phyloP scores from a whole-genome alignment of 2,329 filamentous ascomycete species.

The Penicillium concentricum region DNA sequence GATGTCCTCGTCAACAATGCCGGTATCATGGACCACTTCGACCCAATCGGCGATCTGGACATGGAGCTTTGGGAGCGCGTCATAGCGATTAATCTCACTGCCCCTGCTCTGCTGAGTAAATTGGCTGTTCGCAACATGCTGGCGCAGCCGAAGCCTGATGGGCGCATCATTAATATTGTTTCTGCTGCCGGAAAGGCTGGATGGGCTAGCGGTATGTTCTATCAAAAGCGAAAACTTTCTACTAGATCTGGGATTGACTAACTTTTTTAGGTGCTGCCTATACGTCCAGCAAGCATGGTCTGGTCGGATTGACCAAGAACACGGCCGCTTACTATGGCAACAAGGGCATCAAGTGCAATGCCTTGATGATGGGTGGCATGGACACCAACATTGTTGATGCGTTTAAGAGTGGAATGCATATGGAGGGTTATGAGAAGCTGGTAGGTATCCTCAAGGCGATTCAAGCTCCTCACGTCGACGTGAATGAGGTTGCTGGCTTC shows the following conservation, averaged over 20 bases:
- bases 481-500: conserved; percentile 30
- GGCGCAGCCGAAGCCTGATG: conserved; percentile 34
- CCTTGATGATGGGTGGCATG: conserved; percentile 56
- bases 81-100: conserved; percentile 58
- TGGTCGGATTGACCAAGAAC: conserved; percentile 57
- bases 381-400: conserved; percentile 54
- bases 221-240: neutral
- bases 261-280: conserved; percentile 47
- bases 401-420: conserved; percentile 33
- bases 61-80: conserved; percentile 54
- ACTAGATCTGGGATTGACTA: neutral
- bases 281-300: conserved; percentile 55
- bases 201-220: conserved; percentile 37
- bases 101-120: conserved; percentile 54
- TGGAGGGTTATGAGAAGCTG: conserved; percentile 24
- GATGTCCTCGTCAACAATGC: conserved; percentile 62
- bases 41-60: conserved; percentile 51
- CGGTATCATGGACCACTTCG: conserved; percentile 58
- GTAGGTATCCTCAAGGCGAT: conserved; percentile 14
- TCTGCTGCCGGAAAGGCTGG: conserved; percentile 50
- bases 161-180: conserved; percentile 55
- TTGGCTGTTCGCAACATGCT: conserved; percentile 52
- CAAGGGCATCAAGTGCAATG: conserved; percentile 55
- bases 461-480: conserved; percentile 19
- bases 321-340: conserved; percentile 57